Base-by-base conservation (phyloP, 495 filamentous ascomycete species). In the Xylaria venustula region DNA sequence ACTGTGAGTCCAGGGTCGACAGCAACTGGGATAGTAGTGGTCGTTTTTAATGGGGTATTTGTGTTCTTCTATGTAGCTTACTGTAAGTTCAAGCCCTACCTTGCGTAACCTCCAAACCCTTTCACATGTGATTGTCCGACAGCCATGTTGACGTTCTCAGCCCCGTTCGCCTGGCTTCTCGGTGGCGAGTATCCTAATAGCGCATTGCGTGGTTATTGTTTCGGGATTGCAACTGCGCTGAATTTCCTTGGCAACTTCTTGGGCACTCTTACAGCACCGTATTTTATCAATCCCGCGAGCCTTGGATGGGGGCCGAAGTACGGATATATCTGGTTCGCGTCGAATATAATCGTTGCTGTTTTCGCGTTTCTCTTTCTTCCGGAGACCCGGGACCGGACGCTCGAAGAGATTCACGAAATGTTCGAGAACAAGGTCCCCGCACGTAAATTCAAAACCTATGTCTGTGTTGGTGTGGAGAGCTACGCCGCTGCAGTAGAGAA, bases 361-460 rank as follows among this genome's bases (percentile, higher is more conserved):
- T 83, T 78, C 66, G 75, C 74, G 7, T 81, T 72, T 54, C 71
- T 80, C 25, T 79, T 70, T 32, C 68, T 85, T 56, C 81, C 81
- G 0, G 82, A 85, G 66, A 85, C 82, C 0, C 68, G 73, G 6
- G 77, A 80, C 52, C 70, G 82, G 34, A 83, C 79, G 1, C 73
- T 83, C 32, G 79, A 77, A 11, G 80, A 84, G 63, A 78, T 84
- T 5, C 73, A 83, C 64, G 80, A 83, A 71, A 82, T 83, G 74
- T 84, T 83, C 54, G 78, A 77, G 64, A 75, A 75, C 4, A 73
- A 71, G 34, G 64, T 83, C 20, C 79, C 81, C 1, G 76, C 76
- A 0, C 60, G 71, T 22, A 74, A 75, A 65, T 77, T 79, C 47
- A 61, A 68, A 47, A 60, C 46, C 0, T 72, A 76, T 49, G 60